Percentiles rank a stretch among this genome's conserved stretches.
Evolutionary conservation across 2,329 filamentous ascomycete genomes (phyloP).

Genomic region (Fusarium sterilihyphosum): DNA sequence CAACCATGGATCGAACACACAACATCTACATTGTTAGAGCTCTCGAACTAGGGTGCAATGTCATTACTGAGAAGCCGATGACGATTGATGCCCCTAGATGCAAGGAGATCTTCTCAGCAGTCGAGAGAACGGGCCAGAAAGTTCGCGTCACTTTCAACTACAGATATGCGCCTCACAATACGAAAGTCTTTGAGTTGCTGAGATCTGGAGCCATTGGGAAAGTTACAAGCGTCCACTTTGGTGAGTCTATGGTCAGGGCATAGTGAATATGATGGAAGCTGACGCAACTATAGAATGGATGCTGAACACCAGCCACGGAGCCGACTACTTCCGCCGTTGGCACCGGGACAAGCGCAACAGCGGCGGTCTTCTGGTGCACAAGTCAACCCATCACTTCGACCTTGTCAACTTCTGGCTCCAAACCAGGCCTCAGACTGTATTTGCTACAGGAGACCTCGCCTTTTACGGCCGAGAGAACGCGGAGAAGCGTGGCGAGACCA

Average conservation of each 20-base stretch:
- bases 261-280: neutral
- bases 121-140: slow-evolving; percentile 49
- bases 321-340: slow-evolving; percentile 72
- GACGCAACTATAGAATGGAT: slow-evolving; percentile 60
- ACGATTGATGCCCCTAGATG: slow-evolving; percentile 68
- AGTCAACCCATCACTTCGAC: slow-evolving; percentile 72
- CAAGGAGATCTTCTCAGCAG: slow-evolving; percentile 55
- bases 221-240: slow-evolving; percentile 67
- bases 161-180: slow-evolving; percentile 73
- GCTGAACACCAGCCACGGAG: slow-evolving; percentile 69
- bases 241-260: neutral
- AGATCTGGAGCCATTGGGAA: slow-evolving; percentile 64
- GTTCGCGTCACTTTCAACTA: slow-evolving; percentile 72
- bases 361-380: slow-evolving; percentile 69
- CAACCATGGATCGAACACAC: slow-evolving; percentile 71
- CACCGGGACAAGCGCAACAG: slow-evolving; percentile 69
- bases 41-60: slow-evolving; percentile 67
- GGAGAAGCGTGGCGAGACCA: slow-evolving; percentile 60
- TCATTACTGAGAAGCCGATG: slow-evolving; percentile 74
- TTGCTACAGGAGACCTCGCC: slow-evolving; percentile 65
- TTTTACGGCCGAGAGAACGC: slow-evolving; percentile 72
- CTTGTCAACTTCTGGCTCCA: slow-evolving; percentile 71
- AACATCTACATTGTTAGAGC: slow-evolving; percentile 68
- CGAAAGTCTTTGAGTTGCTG: slow-evolving; percentile 65
- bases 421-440: slow-evolving; percentile 64